phyloP scores from a whole-genome alignment of 257 asterid genomes.

The Capsicum chinense region DNA sequence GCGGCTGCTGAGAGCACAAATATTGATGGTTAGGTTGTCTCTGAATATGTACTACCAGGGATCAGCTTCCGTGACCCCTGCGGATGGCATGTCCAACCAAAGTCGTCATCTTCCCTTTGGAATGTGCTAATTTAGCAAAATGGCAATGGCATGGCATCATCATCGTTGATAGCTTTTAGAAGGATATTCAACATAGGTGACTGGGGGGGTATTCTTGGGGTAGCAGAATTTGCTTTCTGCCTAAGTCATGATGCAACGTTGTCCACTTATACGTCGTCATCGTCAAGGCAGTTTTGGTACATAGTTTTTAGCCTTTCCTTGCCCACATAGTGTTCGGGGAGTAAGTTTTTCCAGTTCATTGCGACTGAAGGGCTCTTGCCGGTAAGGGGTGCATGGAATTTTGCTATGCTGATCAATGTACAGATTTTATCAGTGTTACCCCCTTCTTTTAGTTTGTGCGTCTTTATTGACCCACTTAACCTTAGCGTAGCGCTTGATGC shows the following conservation, averaged over 20 bases:
- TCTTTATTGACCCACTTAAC: conserved; percentile 32
- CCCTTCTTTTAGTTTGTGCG: conserved; percentile 9
- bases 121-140: neutral
- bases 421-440: conserved; percentile 34
- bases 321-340: conserved; percentile 31
- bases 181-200: conserved; percentile 42
- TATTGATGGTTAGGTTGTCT: conserved; percentile 41
- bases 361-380: conserved; percentile 42
- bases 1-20: conserved; percentile 47
- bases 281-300: conserved; percentile 45
- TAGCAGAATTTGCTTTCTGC: conserved; percentile 45
- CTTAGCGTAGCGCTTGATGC: conserved; percentile 51
- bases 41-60: conserved; percentile 32
- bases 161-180: conserved; percentile 38
- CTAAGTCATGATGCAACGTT: conserved; percentile 36
- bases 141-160: neutral
- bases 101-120: neutral
- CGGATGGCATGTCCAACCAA: conserved; percentile 33
- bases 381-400: conserved; percentile 39
- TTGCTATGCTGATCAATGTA: conserved; percentile 51
- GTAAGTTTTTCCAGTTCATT: conserved; percentile 43
- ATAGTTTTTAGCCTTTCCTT: conserved; percentile 36
- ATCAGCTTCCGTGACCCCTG: conserved; percentile 32
- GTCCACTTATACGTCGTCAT: conserved; percentile 35
- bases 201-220: conserved; percentile 42